A percentile compares a stretch with the other conserved stretches of the same genome.
phyloP scores from a whole-genome alignment of 2,329 filamentous ascomycete species.

The Fusarium decemcellulare region DNA sequence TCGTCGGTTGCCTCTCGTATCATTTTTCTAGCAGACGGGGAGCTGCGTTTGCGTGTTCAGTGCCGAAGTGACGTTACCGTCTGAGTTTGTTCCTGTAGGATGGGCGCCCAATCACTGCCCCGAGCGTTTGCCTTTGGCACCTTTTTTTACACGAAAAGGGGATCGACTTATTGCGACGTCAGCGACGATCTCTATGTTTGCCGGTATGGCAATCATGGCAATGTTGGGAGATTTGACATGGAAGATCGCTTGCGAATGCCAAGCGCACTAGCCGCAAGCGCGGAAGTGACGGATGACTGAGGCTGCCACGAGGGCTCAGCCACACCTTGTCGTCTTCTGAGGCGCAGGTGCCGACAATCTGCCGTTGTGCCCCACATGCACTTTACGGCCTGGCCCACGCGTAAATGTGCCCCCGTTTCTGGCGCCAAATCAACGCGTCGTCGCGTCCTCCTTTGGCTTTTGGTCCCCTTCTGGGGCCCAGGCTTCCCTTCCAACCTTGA shows the following conservation, averaged over 20 bases:
- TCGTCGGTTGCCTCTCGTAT: constrained; percentile 43
- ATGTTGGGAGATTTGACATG: constrained; percentile 39
- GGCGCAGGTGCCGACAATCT: constrained; percentile 26
- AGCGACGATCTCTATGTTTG: constrained; percentile 40
- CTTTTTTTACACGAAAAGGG: constrained; percentile 1
- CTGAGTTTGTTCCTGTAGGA: neutral
- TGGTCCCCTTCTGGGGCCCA: constrained; percentile 23
- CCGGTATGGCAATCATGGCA: constrained; percentile 16
- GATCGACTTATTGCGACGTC: constrained; percentile 35
- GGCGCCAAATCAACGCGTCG: constrained; percentile 53
- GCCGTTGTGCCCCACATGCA: constrained; percentile 13
- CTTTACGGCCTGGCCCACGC: constrained; percentile 17
- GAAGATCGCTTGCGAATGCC: constrained; percentile 26
- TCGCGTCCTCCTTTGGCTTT: constrained; percentile 45
- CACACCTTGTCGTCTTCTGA: constrained; percentile 24
- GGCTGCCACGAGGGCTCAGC: constrained; percentile 22
- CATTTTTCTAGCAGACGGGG: neutral
- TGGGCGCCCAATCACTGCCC: constrained; percentile 9
- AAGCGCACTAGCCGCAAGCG: constrained; percentile 40
- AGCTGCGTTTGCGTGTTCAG: constrained; percentile 14
- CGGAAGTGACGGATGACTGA: constrained; percentile 8
- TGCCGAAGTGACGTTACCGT: constrained; percentile 39
- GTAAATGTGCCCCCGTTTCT: constrained; percentile 38
- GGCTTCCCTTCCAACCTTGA: constrained; percentile 33
- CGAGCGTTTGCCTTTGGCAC: constrained; percentile 23